phyloP scores from a whole-genome alignment of 2,329 filamentous ascomycete genomes.

The Fonsecaea erecta region DNA sequence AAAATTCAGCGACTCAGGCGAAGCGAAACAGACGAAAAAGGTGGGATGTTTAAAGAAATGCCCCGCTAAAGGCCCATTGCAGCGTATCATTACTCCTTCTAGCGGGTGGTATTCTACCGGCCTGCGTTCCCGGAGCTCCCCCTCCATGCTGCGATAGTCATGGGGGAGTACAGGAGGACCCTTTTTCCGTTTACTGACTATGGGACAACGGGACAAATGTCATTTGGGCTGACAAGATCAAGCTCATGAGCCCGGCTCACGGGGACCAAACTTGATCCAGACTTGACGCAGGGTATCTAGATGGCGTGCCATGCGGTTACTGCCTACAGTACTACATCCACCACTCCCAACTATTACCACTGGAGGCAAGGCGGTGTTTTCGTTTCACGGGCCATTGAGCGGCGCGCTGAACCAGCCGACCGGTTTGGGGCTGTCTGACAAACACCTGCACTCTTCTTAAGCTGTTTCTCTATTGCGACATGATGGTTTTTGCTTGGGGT shows the following conservation, averaged over 20 bases:
- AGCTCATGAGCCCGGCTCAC: conserved; percentile 13
- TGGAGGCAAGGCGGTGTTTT: background rate
- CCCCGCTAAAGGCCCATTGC: conserved; percentile 14
- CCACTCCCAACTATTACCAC: background rate
- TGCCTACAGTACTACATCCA: background rate
- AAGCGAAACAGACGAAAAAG: conserved; percentile 9
- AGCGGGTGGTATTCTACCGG: background rate
- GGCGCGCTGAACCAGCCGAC: conserved; percentile 7
- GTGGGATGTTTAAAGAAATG: conserved; percentile 23
- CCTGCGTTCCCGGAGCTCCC: background rate
- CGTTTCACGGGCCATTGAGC: background rate
- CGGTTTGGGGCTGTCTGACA: background rate
- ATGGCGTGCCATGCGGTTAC: background rate
- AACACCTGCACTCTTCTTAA: background rate
- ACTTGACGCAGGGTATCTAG: background rate
- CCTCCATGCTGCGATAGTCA: background rate
- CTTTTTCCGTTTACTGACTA: background rate
- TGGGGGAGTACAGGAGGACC: background rate
- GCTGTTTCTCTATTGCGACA: background rate
- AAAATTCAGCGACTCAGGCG: conserved; percentile 1
- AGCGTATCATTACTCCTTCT: conserved; percentile 11
- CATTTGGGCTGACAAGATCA: conserved; percentile 9
- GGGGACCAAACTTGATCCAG: background rate
- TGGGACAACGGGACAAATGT: conserved; percentile 2
- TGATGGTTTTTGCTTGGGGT: background rate